Conservation (phyloP, 805 yeast genomes). For the Monosporozyma solicola region DNA sequence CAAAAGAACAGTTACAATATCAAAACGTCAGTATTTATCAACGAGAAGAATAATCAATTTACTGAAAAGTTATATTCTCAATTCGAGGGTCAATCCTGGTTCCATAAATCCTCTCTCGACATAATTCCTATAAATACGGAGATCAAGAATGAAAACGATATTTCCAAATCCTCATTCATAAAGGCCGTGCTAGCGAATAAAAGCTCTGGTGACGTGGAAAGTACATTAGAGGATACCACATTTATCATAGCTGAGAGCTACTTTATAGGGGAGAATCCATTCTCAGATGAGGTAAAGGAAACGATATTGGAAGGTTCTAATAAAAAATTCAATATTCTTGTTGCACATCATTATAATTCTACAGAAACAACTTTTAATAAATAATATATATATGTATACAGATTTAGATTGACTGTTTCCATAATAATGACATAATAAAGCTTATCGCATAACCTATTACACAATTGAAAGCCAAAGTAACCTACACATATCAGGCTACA, state of each 20-base stretch:
- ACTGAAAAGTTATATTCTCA: conserved; percentile 9
- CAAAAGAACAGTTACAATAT: conserved; percentile 9
- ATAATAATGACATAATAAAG: not conserved
- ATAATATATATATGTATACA: not conserved
- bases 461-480: not conserved
- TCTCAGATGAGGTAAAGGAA: conserved; percentile 15
- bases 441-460: too few species aligned
- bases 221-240: conserved; percentile 20
- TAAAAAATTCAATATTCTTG: conserved; percentile 16
- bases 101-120: conserved; percentile 10
- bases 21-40: conserved; percentile 14
- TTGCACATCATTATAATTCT: conserved; percentile 14
- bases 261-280: conserved; percentile 14
- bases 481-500: too few species aligned
- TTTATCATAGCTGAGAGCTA: conserved; percentile 21
- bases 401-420: not conserved
- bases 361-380: not conserved
- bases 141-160: conserved; percentile 4
- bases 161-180: conserved; percentile 8
- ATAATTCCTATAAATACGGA: conserved; percentile 8
- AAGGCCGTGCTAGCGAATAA: conserved; percentile 13
- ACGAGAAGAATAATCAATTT: conserved; percentile 13
- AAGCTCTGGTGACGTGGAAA: conserved; percentile 2
- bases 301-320: conserved; percentile 18
- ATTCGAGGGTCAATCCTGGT: conserved; percentile 15